Evolutionary conservation across 192 early-diverging fungal genomes (phyloP), one percentile per base, ranked within the genome.

Genomic region (Entomortierella beljakovae): DNA sequence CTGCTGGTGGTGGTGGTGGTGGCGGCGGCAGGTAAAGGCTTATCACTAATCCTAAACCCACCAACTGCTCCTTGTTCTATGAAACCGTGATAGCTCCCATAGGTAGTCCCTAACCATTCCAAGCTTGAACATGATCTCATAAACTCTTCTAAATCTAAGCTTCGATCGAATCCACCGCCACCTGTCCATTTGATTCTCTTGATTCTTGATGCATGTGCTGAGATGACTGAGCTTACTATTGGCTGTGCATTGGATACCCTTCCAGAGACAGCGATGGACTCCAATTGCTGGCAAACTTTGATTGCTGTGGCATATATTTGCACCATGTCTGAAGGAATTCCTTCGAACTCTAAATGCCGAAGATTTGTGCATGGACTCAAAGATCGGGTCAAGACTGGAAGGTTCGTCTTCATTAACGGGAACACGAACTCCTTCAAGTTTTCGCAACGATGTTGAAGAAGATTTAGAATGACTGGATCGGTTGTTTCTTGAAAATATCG

Each of bases 141-240:
- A 33, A 62, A 62, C 35, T 16, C 26, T 20, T 62, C 31, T 16
- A 62, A 31, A 34, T 62, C 15, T 31, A 62, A 33, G 31, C 46
- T 28, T 49, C 48, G 11, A 32, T 29, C 29, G n/a, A 51, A 50
- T 16, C 40, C 40, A 20, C 60, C 60, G 9, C 32, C 46, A 8
- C 46, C 60, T 29, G 48, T 50, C 60, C 60, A 62, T 34, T 46
- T 25, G 48, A 62, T 32, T 6, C 28, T 48, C 46, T 62, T 62
- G 28, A 62, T 29, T 5, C 18, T 62, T 2, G 29, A 33, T 0
- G 60, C 60, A 26, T 62, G 60, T 6, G 8, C n/a, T 9, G 43
- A 42, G 2, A 62, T 16, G 15, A 62, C 0, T n/a, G 48, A 20
- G 13, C 34, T 48, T 20, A 62, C 26, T 15, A 62, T 29, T 4